Conservation (phyloP, 2,329 filamentous ascomycete genomes). For the Zopfia rhizophila region DNA sequence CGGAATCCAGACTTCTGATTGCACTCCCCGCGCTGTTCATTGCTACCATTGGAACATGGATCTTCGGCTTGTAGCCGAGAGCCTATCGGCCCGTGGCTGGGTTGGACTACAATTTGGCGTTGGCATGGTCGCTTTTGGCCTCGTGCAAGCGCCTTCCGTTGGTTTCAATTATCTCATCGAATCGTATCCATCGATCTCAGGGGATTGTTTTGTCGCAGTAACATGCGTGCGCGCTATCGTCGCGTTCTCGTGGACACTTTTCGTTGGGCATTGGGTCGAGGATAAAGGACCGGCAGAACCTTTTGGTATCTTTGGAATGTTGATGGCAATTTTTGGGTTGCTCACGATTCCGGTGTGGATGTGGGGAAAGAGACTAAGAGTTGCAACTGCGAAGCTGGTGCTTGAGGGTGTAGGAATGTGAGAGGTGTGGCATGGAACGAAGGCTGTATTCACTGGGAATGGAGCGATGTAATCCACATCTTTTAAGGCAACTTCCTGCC, state of each 20-base stretch:
- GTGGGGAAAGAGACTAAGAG: slow-evolving; percentile 54
- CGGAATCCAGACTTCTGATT: slow-evolving; percentile 52
- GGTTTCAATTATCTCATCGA: slow-evolving; percentile 63
- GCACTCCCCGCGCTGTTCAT: slow-evolving; percentile 52
- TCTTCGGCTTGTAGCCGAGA: slow-evolving; percentile 55
- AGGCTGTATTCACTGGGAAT: slow-evolving; percentile 44
- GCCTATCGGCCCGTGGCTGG: slow-evolving; percentile 49
- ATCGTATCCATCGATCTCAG: slow-evolving; percentile 58
- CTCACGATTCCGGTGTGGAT: slow-evolving; percentile 51
- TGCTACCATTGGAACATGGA: slow-evolving; percentile 49
- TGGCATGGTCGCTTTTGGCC: slow-evolving; percentile 53
- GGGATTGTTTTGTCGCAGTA: slow-evolving; percentile 66
- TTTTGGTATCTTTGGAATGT: slow-evolving; percentile 64
- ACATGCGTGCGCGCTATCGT: slow-evolving; percentile 62
- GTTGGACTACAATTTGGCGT: slow-evolving; percentile 52
- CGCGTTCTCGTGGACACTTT: slow-evolving; percentile 66
- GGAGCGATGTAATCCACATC: neutral
- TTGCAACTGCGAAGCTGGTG: slow-evolving; percentile 52
- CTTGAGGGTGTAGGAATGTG: slow-evolving; percentile 28
- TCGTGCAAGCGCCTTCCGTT: slow-evolving; percentile 55
- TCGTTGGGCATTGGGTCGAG: slow-evolving; percentile 61
- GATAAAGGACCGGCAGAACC: slow-evolving; percentile 57
- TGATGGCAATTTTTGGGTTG: slow-evolving; percentile 61
- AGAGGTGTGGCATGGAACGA: slow-evolving; percentile 56
- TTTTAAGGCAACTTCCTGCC: no score